A percentile compares a stretch with the other conserved stretches of the same genome.
Conservation (phyloP, 169 alveolate genomes). For the Plasmodium knowlesi region DNA sequence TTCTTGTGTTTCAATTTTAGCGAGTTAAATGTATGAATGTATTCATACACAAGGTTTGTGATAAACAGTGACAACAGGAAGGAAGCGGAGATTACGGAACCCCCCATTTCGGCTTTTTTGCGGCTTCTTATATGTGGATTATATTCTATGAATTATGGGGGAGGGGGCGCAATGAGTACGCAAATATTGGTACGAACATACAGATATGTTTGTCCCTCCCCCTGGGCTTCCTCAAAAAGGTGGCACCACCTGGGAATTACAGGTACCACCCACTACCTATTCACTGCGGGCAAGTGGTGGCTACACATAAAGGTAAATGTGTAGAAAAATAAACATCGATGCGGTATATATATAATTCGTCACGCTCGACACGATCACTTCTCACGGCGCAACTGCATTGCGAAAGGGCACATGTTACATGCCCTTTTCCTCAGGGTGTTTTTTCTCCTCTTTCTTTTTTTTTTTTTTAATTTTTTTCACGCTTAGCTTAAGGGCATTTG, state of each 20-base stretch:
- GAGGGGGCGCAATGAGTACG: not conserved
- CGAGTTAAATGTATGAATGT: constrained; percentile 19
- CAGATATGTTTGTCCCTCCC: not conserved
- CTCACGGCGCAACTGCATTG: not conserved
- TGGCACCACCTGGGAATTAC: not conserved
- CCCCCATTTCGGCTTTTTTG: constrained; percentile 1
- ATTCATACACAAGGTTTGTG: constrained; percentile 12
- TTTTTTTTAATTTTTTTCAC: not conserved
- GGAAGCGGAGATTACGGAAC: not conserved
- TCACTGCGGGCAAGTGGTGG: not conserved
- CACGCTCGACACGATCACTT: not conserved
- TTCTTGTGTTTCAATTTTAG: not conserved
- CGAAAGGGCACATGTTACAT: not conserved
- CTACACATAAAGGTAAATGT: not conserved
- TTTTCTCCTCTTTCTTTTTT: not conserved
- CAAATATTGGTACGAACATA: not conserved
- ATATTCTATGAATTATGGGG: not conserved
- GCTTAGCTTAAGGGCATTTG: not conserved
- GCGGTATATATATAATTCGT: not conserved
- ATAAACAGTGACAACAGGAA: not conserved
- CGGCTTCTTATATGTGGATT: not conserved
- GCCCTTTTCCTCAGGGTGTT: not conserved
- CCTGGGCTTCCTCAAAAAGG: not conserved
- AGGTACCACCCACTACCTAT: not conserved
- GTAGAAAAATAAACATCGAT: not conserved